Base-by-base conservation (phyloP, 2,329 filamentous ascomycete species). In the Aureobasidium sp. region DNA sequence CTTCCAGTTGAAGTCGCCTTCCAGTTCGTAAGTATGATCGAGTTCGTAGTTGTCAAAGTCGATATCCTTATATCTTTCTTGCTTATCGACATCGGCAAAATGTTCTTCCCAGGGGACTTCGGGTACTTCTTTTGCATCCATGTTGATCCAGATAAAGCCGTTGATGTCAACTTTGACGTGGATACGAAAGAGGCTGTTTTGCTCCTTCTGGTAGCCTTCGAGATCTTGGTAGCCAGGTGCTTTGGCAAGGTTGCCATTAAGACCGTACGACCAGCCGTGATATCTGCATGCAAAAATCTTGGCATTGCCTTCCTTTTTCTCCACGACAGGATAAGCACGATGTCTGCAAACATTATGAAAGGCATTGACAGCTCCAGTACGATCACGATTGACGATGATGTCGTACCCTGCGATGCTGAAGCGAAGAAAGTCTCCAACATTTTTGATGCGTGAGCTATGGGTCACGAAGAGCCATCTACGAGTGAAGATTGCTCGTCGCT, bases 301-400 rank as follows among this genome's bases (percentile, higher is more conserved):
- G 48, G 78, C 78, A 47, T 76, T 77, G 5, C 84, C 84, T 15
- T 77, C 71, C 4, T 81, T 76, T 41, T 78, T 76, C 4, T 75
- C 77, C 8, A 84, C 81, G 9, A 86, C 78, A 0, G 82, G 82
- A 67, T 82, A 87, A 29, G 84, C 84, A 5, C 84, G 77, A 69
- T 86, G 84, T 2, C 84, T 75, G 71, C 84, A 86, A 37, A 86
- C 76, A 67, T 86, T 86, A 72, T 86, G 84, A 69, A 86, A 85
- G 17, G 78, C 83, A 63, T 83, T 81, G 71, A 85, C 79, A 3
- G 77, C 76, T 10, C 78, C 78, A 7, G 79, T 72, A 26, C 79
- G 76, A 67, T 84, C 81, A n/a, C 73, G 73, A 57, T 77, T 74
- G 13, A 85, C 70, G 67, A 86, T 72, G 69, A 86, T 13, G 15